Conservation (phyloP, 495 filamentous ascomycete genomes). For the Jackrogersella multiformis region DNA sequence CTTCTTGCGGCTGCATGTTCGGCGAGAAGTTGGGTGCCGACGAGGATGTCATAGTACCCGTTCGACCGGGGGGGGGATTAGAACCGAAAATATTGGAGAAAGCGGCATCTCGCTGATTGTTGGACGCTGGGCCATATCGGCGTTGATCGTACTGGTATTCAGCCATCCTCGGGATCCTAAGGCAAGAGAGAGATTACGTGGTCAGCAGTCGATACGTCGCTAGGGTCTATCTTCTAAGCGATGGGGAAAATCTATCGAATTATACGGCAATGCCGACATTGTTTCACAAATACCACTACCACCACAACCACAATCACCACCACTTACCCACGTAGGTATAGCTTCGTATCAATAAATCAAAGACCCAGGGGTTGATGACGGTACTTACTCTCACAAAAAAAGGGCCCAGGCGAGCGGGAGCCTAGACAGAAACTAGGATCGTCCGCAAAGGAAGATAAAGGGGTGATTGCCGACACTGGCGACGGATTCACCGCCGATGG, state of each 20-base stretch:
- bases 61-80: constrained; percentile 84
- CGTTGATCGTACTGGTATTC: constrained; percentile 82
- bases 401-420: constrained; percentile 47
- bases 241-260: constrained; percentile 20
- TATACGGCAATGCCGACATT: constrained; percentile 17
- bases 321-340: constrained; percentile 22
- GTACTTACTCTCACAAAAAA: constrained; percentile 43
- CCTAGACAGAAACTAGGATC: constrained; percentile 44
- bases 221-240: constrained; percentile 11
- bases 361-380: constrained; percentile 18
- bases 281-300: constrained; percentile 39
- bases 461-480: constrained; percentile 33
- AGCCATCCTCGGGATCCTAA: constrained; percentile 69
- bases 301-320: no score
- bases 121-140: constrained; percentile 73
- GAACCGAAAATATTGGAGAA: constrained; percentile 97
- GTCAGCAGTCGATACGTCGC: constrained; percentile 33
- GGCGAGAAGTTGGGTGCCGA: constrained; percentile 50
- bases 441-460: constrained; percentile 27
- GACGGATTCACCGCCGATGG: constrained; percentile 41
- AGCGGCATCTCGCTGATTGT: constrained; percentile 88
- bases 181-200: constrained; percentile 22
- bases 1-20: constrained; percentile 56
- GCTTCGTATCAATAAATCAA: constrained; percentile 27
- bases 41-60: constrained; percentile 84